phyloP scores from a whole-genome alignment of 768 basidiomycete species.

The Cyclocybe aegerita region DNA sequence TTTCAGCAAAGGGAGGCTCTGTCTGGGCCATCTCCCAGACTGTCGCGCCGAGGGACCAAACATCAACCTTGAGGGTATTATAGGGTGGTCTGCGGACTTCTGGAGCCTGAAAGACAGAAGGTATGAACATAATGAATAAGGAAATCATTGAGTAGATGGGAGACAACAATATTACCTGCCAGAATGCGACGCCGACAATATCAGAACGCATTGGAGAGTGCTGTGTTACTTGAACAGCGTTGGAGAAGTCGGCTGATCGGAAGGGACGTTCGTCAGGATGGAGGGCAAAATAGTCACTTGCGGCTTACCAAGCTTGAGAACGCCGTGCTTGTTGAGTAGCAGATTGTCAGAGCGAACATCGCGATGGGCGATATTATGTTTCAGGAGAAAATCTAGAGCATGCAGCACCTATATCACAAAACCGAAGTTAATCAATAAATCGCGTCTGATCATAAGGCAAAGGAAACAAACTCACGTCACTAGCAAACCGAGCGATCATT shows the following conservation, averaged over 20 bases:
- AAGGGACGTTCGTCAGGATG: neutral
- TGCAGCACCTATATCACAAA: constrained; percentile 48
- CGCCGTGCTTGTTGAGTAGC: constrained; percentile 63
- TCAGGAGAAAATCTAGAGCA: constrained; percentile 66
- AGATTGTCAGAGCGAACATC: constrained; percentile 86
- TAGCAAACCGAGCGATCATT: constrained; percentile 70
- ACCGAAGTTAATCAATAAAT: constrained; percentile 6
- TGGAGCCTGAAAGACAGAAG: constrained; percentile 48
- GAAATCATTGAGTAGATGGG: constrained; percentile 10
- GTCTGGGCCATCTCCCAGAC: constrained; percentile 82
- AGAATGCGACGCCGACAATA: constrained; percentile 70
- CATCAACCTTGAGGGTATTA: constrained; percentile 71
- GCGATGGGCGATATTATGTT: constrained; percentile 71
- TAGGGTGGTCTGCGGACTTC: constrained; percentile 77
- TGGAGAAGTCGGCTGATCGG: constrained; percentile 76
- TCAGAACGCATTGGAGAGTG: constrained; percentile 54
- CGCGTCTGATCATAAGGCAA: constrained; percentile 3
- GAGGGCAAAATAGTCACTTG: neutral
- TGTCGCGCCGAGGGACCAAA: constrained; percentile 83
- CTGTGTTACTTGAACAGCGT: constrained; percentile 59
- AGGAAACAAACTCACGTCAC: constrained; percentile 56
- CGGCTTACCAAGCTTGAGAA: constrained; percentile 72
- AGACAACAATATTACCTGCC: constrained; percentile 57
- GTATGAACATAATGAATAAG: constrained; percentile 12
- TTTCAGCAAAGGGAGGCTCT: constrained; percentile 68